These are phyloP conservation scores for Pezicula neosporulosa DNA, from an alignment of 2,329 filamentous ascomycete genomes.

Conservation along the genomic window DNA sequence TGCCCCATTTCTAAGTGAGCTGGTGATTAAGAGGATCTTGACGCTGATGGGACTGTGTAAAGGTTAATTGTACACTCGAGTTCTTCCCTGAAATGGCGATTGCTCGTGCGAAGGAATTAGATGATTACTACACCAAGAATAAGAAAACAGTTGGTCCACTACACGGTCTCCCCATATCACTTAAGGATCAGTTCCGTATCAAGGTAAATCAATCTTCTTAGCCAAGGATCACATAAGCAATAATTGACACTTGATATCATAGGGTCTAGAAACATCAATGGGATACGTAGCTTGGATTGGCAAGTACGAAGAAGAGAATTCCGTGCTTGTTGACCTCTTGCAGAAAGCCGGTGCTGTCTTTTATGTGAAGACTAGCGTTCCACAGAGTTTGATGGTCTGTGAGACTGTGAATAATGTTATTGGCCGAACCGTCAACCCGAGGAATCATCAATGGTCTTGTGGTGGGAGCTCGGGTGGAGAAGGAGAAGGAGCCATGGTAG, in stretches of 20 bases:
- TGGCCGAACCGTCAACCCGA: constrained; percentile 36
- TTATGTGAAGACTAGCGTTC: constrained; percentile 29
- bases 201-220: constrained; percentile 31
- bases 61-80: constrained; percentile 35
- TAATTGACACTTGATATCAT: constrained; percentile 13
- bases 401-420: constrained; percentile 39
- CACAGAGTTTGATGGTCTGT: constrained; percentile 24
- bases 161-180: constrained; percentile 49
- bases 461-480: constrained; percentile 28
- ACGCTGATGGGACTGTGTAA: not conserved
- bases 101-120: constrained; percentile 35
- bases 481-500: constrained; percentile 25
- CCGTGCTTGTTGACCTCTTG: constrained; percentile 29
- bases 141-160: constrained; percentile 41
- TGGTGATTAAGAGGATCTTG: not conserved
- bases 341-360: constrained; percentile 30
- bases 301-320: constrained; percentile 18
- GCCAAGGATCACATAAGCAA: not conserved
- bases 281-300: constrained; percentile 28
- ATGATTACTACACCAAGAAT: constrained; percentile 33
- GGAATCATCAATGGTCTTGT: constrained; percentile 21
- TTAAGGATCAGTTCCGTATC: constrained; percentile 62
- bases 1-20: not conserved
- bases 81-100: constrained; percentile 44
- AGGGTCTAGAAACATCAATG: constrained; percentile 45